Evolutionary conservation across 306 rosid species (phyloP), one percentile per base, ranked within the genome.

Genomic region (Gastrolobium bilobum): DNA sequence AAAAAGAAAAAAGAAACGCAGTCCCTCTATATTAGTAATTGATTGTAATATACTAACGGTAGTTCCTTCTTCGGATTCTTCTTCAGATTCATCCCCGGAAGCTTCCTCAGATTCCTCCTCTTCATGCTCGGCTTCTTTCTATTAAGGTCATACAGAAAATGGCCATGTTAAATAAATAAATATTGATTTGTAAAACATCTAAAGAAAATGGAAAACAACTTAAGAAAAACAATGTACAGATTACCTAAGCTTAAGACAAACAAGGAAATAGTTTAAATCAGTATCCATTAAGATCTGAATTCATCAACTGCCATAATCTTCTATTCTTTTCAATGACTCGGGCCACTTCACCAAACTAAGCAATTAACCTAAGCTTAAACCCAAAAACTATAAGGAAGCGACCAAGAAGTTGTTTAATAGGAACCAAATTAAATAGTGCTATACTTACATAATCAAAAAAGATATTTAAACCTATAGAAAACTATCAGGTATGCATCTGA

Each of bases 61-160:
- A 66, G 83, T 76, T 88, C 88, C 97, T 50, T 92, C 92, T 3
- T 83, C 91, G 35, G 88, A 84, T 80, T 81, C 91, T 52, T 88
- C 88, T 38, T 71, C 97, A 3, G 91, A 91, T 78, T 73, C 84
- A 1, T 68, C 86, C 34, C 47, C 91, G 11, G 86, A 51, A 10
- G 71, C 91, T 72, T 75, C 92, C 70, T 79, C 89, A 42, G 86
- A 4, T 56, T 81, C 88, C 80, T 78, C 93, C 71, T 86, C 86
- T 61, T 81, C 71, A 29, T 86, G 37, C 68, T 89, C 87, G 75
- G 79, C 91, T 83, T 89, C 97, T 82, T 82, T 86, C 97, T 94
- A 48, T 54, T 33, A 80, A 60, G 46, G 62, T 76, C 9, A 35
- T 10, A 52, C 47, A 80, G 48, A 57, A 33, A 74, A 60, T 60